Conservation (phyloP, 306 rosid genomes). For the Quercus suber region DNA sequence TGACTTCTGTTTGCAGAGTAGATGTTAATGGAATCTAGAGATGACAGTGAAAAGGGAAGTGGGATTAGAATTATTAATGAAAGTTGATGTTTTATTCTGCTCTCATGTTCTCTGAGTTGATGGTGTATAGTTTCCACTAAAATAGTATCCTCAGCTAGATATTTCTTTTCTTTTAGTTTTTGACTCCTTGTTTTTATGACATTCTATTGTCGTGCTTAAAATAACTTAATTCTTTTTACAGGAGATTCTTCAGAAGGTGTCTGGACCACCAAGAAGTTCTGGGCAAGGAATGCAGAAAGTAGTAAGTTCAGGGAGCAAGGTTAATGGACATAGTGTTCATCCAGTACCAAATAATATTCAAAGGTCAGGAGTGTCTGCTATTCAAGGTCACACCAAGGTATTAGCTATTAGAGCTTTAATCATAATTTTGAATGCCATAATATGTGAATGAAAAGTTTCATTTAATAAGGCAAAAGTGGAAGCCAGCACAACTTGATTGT, state of each 20-base stretch:
- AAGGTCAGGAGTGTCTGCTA: slow-evolving; percentile 34
- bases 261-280: slow-evolving; percentile 53
- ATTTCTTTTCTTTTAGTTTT: background rate
- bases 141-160: background rate
- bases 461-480: background rate
- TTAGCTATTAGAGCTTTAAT: slow-evolving; percentile 9
- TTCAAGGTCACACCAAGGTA: slow-evolving; percentile 53
- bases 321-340: slow-evolving; percentile 36
- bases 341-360: slow-evolving; percentile 37
- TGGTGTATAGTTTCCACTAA: background rate
- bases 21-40: background rate
- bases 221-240: slow-evolving; percentile 15
- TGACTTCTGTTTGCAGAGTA: background rate
- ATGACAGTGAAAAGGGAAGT: background rate
- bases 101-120: background rate
- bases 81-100: background rate
- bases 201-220: background rate
- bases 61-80: background rate
- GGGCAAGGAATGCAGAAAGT: slow-evolving; percentile 39
- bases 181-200: background rate
- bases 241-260: slow-evolving; percentile 56
- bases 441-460: background rate
- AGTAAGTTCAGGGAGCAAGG: slow-evolving; percentile 41
- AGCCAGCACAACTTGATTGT: background rate
- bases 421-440: background rate